Percentiles rank a stretch among this genome's conserved stretches.
phyloP scores from a whole-genome alignment of 139 green algal species.

The Eudorina sp. region DNA sequence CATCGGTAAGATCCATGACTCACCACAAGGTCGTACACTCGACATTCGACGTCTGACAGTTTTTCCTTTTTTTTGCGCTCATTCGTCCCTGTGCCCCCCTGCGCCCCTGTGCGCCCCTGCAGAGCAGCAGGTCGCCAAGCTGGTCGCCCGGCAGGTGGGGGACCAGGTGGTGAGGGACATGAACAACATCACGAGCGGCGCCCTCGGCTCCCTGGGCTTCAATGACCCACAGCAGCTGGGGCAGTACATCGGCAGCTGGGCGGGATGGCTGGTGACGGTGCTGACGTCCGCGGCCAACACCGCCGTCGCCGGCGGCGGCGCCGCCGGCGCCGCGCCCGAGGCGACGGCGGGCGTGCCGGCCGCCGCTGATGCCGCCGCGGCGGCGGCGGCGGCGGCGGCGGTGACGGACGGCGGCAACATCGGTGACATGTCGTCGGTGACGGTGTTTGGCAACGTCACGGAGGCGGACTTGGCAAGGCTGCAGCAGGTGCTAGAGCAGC shows the following conservation, averaged over 20 bases:
- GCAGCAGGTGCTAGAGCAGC: not conserved
- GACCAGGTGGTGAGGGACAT: constrained; percentile 22
- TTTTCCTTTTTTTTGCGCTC: no score
- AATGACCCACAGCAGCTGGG: constrained; percentile 18
- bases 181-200: constrained; percentile 9
- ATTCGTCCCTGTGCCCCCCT: no score
- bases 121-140: constrained; percentile 6
- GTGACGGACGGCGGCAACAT: not conserved
- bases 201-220: constrained; percentile 18
- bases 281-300: not conserved
- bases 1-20: not conserved
- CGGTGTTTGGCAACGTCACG: not conserved
- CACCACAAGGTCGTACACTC: no score
- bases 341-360: not conserved
- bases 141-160: constrained; percentile 14
- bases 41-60: not conserved
- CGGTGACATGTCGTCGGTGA: not conserved
- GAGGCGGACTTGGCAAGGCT: not conserved
- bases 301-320: not conserved
- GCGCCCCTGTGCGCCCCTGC: not conserved
- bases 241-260: constrained; percentile 34
- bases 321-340: not conserved
- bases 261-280: constrained; percentile 7
- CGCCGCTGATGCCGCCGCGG: not conserved
- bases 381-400: not conserved